A percentile compares a stretch with the other conserved stretches of the same genome.
Evolutionary conservation across 1,139 yeast genomes (phyloP).

Genomic region (Candida sp.): DNA sequence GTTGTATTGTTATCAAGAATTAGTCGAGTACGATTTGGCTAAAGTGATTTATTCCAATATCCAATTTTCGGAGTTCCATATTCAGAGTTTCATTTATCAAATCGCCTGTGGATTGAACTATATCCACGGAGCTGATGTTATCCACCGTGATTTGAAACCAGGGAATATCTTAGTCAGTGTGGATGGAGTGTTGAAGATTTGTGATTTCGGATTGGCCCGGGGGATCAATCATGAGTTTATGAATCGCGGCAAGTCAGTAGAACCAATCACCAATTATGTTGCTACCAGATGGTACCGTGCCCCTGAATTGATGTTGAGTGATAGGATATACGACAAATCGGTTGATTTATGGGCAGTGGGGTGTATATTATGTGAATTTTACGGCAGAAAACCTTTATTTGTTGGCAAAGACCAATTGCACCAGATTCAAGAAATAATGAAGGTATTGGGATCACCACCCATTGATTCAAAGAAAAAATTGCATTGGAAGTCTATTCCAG

Average conservation of each 20-base stretch:
- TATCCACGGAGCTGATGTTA: slow-evolving; percentile 81
- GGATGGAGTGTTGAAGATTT: slow-evolving; percentile 70
- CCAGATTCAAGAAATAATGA: slow-evolving; percentile 61
- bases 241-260: background rate
- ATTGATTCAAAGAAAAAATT: slow-evolving; percentile 27
- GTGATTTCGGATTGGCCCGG: slow-evolving; percentile 89
- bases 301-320: slow-evolving; percentile 78
- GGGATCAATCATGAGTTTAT: slow-evolving; percentile 49
- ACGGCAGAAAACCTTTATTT: slow-evolving; percentile 70
- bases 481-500: slow-evolving; percentile 27
- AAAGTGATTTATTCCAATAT: slow-evolving; percentile 73
- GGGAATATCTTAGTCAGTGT: slow-evolving; percentile 76
- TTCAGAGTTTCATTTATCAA: slow-evolving; percentile 74
- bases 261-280: slow-evolving; percentile 72
- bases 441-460: slow-evolving; percentile 61
- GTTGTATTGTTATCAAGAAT: slow-evolving; percentile 75
- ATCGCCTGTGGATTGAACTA: slow-evolving; percentile 76
- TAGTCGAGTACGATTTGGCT: slow-evolving; percentile 77
- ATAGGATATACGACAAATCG: slow-evolving; percentile 49
- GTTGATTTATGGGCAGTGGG: slow-evolving; percentile 85
- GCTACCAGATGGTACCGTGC: slow-evolving; percentile 98
- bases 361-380: slow-evolving; percentile 73
- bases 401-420: slow-evolving; percentile 65
- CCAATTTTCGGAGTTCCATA: slow-evolving; percentile 81
- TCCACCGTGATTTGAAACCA: slow-evolving; percentile 85